These are phyloP conservation scores for Meripilus lineatus DNA, from an alignment of 1,284 basidiomycete genomes.

Conservation along the genomic window DNA sequence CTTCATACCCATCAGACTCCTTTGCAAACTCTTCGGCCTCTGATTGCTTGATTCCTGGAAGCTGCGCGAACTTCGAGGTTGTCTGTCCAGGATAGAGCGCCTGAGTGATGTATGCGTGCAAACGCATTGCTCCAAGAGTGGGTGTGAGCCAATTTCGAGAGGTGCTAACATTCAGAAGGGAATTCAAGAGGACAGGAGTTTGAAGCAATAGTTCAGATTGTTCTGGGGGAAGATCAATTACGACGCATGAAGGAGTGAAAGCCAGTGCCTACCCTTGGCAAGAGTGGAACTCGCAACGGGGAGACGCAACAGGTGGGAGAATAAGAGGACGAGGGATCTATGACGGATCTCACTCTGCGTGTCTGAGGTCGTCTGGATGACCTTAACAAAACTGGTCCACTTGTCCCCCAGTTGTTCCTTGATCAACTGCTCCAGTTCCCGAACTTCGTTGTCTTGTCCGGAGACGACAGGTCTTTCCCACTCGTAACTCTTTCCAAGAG, in stretches of 20 bases:
- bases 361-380: slow-evolving; percentile 34
- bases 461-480: slow-evolving; percentile 37
- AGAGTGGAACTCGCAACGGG: slow-evolving; percentile 54
- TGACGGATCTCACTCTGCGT: slow-evolving; percentile 28
- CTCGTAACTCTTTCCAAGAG: slow-evolving; percentile 73
- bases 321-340: slow-evolving; percentile 72
- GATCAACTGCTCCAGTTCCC: slow-evolving; percentile 56
- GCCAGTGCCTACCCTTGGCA: background rate
- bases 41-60: slow-evolving; percentile 65
- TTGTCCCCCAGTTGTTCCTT: slow-evolving; percentile 43
- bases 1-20: slow-evolving; percentile 38
- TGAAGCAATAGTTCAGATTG: slow-evolving; percentile 67
- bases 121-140: slow-evolving; percentile 73
- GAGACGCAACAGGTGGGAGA: slow-evolving; percentile 83
- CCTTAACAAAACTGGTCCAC: slow-evolving; percentile 44
- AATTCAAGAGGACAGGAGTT: slow-evolving; percentile 72
- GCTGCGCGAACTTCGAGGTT: slow-evolving; percentile 55
- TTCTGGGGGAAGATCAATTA: slow-evolving; percentile 37
- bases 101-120: slow-evolving; percentile 85
- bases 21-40: slow-evolving; percentile 39
- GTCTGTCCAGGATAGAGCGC: slow-evolving; percentile 64
- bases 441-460: slow-evolving; percentile 39
- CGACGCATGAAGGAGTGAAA: background rate
- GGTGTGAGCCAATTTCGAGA: slow-evolving; percentile 92
- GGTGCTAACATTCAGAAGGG: slow-evolving; percentile 79